Percentiles rank a stretch among this genome's conserved stretches.
Conservation (phyloP, 1,284 basidiomycete species). For the Coniferiporia weirii region DNA sequence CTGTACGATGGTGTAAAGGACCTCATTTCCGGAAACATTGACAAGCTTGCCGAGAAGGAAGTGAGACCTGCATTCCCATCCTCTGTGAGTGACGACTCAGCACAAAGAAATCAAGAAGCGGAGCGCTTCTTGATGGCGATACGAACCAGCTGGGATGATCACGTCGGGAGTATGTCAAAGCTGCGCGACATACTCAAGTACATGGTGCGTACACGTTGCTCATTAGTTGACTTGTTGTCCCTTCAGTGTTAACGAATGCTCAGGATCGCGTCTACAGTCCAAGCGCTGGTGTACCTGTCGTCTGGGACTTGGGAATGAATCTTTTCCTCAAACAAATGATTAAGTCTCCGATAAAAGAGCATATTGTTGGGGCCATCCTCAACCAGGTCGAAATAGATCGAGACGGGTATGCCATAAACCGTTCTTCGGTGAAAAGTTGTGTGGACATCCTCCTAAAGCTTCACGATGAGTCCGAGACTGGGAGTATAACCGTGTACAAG, state of each 20-base stretch:
- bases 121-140: slow-evolving; percentile 84
- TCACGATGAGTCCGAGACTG: slow-evolving; percentile 32
- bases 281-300: slow-evolving; percentile 66
- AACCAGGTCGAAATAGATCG: slow-evolving; percentile 89
- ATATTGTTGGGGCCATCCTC: slow-evolving; percentile 79
- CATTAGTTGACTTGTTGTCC: not conserved
- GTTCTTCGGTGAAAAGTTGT: slow-evolving; percentile 85
- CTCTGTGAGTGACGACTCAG: slow-evolving; percentile 47
- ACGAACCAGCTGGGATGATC: slow-evolving; percentile 91
- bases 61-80: slow-evolving; percentile 83
- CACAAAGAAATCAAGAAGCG: slow-evolving; percentile 68
- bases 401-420: slow-evolving; percentile 87
- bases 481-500: slow-evolving; percentile 69
- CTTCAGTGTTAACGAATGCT: slow-evolving; percentile 5
- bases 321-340: slow-evolving; percentile 88
- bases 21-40: slow-evolving; percentile 81
- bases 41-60: slow-evolving; percentile 69
- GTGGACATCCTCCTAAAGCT: slow-evolving; percentile 83
- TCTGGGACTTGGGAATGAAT: slow-evolving; percentile 78
- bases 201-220: slow-evolving; percentile 60
- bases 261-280: slow-evolving; percentile 88
- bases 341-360: slow-evolving; percentile 76
- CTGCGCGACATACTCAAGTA: slow-evolving; percentile 91
- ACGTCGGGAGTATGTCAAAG: slow-evolving; percentile 85
- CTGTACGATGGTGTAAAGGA: slow-evolving; percentile 85